Evolutionary conservation across 2,329 filamentous ascomycete species (phyloP), one percentile per base, ranked within the genome.

Genomic region (Coleophoma eucalyptorum): DNA sequence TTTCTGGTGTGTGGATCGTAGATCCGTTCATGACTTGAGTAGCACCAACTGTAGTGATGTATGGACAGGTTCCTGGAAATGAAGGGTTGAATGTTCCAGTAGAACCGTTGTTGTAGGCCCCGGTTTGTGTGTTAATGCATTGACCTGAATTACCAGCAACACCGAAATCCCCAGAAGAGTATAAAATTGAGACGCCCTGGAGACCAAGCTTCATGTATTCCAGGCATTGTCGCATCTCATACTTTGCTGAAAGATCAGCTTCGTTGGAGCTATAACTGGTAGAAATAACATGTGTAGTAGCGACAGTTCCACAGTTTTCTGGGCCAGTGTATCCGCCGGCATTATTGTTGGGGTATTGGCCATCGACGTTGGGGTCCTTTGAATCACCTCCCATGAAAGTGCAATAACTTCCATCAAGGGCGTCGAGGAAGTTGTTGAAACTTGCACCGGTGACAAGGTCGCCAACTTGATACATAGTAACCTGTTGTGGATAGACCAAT

Each of bases 181-280:
- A 78, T 33, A 81, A 52, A 15, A 82, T 65, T 1, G 73, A 73
- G 11, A 78, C 69, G 18, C 77, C 78, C 58, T 73, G 72, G 32
- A 80, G 70, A 16, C 74, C 77, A 2, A 81, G 72, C 67, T 82
- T 81, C 72, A 80, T 73, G 62, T 77, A 81, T 67, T 81, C 77
- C 50, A 69, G 65, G 60, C 78, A 81, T 63, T 82, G 78, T 3
- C 79, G 69, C 45, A 68, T 57, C 53, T 76, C 71, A 59, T 81
- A 82, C 50, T 65, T 66, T 5, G 68, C 65, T 1, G 75, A 72
- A 7, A 77, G 65, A 46, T 75, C 72, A n/a, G 67, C 72, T 65
- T 82, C 78, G 55, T 77, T 76, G 11, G 75, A 74, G 12, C 71
- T 71, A 61, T 83, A 83, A 18, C 73, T 78, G 16, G 77, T 77